These are phyloP conservation scores for Solanum etuberosum DNA, from an alignment of 257 asterid species.

Conservation along the genomic window DNA sequence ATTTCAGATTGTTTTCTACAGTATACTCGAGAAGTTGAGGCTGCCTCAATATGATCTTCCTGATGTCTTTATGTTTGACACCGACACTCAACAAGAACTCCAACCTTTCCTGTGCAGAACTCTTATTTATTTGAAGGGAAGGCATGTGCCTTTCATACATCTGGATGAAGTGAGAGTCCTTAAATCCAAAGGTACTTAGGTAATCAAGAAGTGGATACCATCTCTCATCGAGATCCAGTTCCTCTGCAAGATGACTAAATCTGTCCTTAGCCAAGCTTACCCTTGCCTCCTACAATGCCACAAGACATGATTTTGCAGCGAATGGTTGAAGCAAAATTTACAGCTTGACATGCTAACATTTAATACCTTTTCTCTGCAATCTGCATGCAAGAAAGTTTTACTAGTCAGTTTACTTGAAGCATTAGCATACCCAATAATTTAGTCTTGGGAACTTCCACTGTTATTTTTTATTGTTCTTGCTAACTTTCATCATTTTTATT, in stretches of 20 bases:
- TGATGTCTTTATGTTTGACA: conserved; percentile 67
- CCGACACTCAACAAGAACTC: conserved; percentile 69
- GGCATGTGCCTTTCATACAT: conserved; percentile 97
- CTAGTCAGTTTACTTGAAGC: conserved; percentile 8
- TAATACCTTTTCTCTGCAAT: conserved; percentile 30
- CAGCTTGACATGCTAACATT: conserved; percentile 2
- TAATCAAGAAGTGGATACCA: conserved; percentile 79
- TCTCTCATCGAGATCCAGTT: conserved; percentile 70
- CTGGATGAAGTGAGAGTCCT: conserved; percentile 71
- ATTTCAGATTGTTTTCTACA: conserved; percentile 74
- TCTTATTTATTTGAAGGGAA: conserved; percentile 75
- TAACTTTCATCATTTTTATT: conserved; percentile 17
- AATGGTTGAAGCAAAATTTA: neutral
- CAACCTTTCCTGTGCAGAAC: conserved; percentile 71
- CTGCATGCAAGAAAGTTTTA: conserved; percentile 11
- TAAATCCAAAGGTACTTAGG: conserved; percentile 66
- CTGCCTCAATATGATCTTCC: conserved; percentile 77
- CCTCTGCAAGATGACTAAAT: conserved; percentile 50
- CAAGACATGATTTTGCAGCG: neutral
- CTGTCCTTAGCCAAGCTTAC: conserved; percentile 23
- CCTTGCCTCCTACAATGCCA: conserved; percentile 38
- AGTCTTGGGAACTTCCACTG: conserved; percentile 9
- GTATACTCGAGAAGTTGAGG: conserved; percentile 85
- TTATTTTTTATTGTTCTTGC: conserved; percentile 10
- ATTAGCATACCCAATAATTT: conserved; percentile 2